phyloP scores from a whole-genome alignment of 225 moss, liverwort and hornwort genomes.

The Takakia lepidozioides region DNA sequence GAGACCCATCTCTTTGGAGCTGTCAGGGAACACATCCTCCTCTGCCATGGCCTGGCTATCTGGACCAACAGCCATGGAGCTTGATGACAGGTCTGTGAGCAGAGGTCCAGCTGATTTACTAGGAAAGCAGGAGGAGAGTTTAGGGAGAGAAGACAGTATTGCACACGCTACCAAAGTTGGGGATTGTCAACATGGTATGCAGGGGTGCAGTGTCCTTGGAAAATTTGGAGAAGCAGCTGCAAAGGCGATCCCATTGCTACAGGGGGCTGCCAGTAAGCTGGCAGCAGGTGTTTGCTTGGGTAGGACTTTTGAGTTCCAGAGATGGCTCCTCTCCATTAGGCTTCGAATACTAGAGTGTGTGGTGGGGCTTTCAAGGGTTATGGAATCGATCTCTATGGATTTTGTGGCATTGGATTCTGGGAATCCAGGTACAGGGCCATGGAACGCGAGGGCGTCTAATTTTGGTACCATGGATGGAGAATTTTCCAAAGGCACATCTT shows the following conservation, averaged over 20 bases:
- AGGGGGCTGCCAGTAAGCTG: constrained; percentile 25
- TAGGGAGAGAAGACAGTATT: background rate
- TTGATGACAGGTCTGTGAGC: constrained; percentile 11
- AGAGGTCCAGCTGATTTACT: background rate
- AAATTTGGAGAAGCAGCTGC: constrained; percentile 34
- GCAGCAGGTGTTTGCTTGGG: constrained; percentile 62
- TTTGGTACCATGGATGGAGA: too few relatives aligned
- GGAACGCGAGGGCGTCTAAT: too few relatives aligned
- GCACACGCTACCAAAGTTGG: background rate
- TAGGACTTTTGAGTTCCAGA: constrained; percentile 61
- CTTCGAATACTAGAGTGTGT: constrained; percentile 39
- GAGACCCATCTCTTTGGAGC: background rate
- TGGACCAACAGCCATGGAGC: constrained; percentile 12
- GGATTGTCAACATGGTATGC: too few relatives aligned
- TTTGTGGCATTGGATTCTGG: too few relatives aligned
- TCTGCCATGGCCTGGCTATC: too few relatives aligned
- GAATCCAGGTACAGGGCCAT: too few relatives aligned
- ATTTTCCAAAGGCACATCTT: too few relatives aligned
- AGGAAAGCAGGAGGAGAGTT: background rate
- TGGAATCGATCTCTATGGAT: constrained; percentile 20
- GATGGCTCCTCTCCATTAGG: constrained; percentile 51
- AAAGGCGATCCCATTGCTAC: constrained; percentile 38
- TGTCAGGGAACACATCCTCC: too few relatives aligned
- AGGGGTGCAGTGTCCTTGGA: too few relatives aligned
- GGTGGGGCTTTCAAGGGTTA: constrained; percentile 28